Conservation (phyloP, 306 rosid species). For the Amphicarpaea edgeworthii region DNA sequence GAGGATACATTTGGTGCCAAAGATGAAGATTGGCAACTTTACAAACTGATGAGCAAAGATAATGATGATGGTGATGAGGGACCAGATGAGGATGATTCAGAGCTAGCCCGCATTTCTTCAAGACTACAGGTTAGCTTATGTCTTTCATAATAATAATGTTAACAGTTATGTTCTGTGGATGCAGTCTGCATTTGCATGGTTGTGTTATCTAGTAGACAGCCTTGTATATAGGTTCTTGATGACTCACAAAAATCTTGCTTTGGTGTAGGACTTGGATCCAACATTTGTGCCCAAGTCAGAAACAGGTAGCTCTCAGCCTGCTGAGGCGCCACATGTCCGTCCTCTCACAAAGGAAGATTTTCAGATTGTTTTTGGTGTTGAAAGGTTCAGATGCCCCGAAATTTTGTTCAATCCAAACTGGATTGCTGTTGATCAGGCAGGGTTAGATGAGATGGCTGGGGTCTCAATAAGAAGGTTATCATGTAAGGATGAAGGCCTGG, state of each 20-base stretch:
- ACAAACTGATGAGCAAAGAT: slow-evolving; percentile 66
- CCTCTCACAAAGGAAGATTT: slow-evolving; percentile 84
- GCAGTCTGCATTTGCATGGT: slow-evolving; percentile 13
- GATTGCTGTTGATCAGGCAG: slow-evolving; percentile 90
- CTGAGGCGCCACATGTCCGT: slow-evolving; percentile 66
- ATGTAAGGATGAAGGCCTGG: slow-evolving; percentile 54
- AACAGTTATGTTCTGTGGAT: neutral
- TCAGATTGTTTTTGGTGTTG: slow-evolving; percentile 81
- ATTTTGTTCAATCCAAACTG: slow-evolving; percentile 85
- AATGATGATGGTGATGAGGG: slow-evolving; percentile 72
- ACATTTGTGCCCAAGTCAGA: slow-evolving; percentile 82
- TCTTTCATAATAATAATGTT: neutral
- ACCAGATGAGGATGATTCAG: slow-evolving; percentile 72
- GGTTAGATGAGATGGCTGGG: slow-evolving; percentile 93
- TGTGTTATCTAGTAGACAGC: neutral
- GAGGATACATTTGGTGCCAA: slow-evolving; percentile 79
- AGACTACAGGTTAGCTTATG: slow-evolving; percentile 77
- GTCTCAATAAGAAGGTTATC: slow-evolving; percentile 85
- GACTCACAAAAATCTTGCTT: slow-evolving; percentile 35
- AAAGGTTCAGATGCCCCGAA: slow-evolving; percentile 98
- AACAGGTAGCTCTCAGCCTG: slow-evolving; percentile 58
- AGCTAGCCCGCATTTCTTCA: slow-evolving; percentile 72
- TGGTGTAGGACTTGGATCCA: slow-evolving; percentile 81
- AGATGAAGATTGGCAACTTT: slow-evolving; percentile 98
- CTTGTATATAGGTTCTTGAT: neutral